Percentiles rank a stretch among this genome's conserved stretches.
phyloP scores from a whole-genome alignment of 805 yeast species.

The Vanderwaltozyma polyspora region DNA sequence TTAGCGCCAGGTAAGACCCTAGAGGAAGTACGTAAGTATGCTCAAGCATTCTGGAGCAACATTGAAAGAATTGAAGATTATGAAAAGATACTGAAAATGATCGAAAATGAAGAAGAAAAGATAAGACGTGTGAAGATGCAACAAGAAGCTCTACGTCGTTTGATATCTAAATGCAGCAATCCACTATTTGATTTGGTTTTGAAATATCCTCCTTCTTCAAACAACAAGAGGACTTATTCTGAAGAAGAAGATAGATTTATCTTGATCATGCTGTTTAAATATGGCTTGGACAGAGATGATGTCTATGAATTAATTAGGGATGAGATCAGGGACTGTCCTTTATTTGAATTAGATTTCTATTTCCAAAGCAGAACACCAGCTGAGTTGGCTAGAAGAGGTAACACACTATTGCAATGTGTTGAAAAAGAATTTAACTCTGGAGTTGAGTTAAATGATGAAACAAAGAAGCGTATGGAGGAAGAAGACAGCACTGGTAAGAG shows the following conservation, averaged over 20 bases:
- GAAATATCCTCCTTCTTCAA: constrained; percentile 58
- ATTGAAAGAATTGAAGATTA: constrained; percentile 76
- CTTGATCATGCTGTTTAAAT: constrained; percentile 63
- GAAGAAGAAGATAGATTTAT: constrained; percentile 89
- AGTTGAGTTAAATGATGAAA: constrained; percentile 15
- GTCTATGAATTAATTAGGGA: constrained; percentile 70
- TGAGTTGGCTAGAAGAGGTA: constrained; percentile 75
- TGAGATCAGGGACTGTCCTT: constrained; percentile 58
- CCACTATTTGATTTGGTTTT: constrained; percentile 74
- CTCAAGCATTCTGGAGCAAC: constrained; percentile 70
- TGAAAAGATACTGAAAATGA: constrained; percentile 69
- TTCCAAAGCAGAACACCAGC: constrained; percentile 66
- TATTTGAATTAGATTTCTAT: constrained; percentile 82
- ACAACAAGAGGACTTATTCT: constrained; percentile 45
- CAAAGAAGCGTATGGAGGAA: constrained; percentile 16
- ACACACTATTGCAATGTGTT: constrained; percentile 63
- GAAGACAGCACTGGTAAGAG: constrained; percentile 23
- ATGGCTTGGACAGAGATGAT: constrained; percentile 71
- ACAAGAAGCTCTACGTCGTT: constrained; percentile 67
- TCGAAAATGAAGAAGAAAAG: constrained; percentile 84
- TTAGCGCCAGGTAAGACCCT: constrained; percentile 63
- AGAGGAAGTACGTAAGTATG: constrained; percentile 72
- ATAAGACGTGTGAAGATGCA: constrained; percentile 54
- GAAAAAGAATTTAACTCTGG: constrained; percentile 53
- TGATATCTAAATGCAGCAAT: constrained; percentile 54